These are phyloP conservation scores for Pistacia integerrima DNA, from an alignment of 345 rosid species.

Conservation along the genomic window DNA sequence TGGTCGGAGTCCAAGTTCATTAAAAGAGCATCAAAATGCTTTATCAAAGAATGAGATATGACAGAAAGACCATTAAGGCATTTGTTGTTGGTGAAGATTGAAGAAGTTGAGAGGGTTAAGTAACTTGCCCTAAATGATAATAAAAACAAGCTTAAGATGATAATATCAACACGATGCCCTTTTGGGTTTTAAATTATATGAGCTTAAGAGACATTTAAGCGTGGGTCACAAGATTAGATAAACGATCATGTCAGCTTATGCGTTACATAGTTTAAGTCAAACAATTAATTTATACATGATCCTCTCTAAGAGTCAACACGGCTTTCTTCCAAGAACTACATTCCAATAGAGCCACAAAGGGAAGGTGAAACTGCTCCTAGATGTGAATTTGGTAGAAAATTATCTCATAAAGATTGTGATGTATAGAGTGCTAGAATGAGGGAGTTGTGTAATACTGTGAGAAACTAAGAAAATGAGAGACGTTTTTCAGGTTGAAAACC, in stretches of 20 bases:
- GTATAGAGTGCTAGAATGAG: not conserved
- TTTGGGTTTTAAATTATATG: not conserved
- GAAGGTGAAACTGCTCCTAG: constrained; percentile 39
- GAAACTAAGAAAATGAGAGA: not conserved
- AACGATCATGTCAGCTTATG: constrained; percentile 1
- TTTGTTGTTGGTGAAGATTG: not conserved
- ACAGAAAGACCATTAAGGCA: not conserved
- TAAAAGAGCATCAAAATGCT: not conserved
- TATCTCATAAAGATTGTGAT: not conserved
- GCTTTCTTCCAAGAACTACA: constrained; percentile 30
- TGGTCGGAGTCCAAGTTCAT: not conserved
- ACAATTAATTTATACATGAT: constrained; percentile 14
- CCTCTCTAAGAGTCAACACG: constrained; percentile 20
- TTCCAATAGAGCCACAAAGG: constrained; percentile 23
- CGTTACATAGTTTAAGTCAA: constrained; percentile 21
- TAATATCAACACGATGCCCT: not conserved
- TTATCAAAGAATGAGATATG: not conserved
- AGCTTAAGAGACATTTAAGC: constrained; percentile 20
- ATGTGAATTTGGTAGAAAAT: constrained; percentile 7
- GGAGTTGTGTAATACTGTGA: not conserved
- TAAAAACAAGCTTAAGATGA: constrained; percentile 8
- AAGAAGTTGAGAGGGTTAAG: constrained; percentile 27
- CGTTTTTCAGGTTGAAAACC: not conserved
- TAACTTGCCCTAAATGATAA: constrained; percentile 31
- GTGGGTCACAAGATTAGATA: constrained; percentile 30